Evolutionary conservation across 2,329 filamentous ascomycete species (phyloP), one percentile per base, ranked within the genome.

Genomic region (Phaeosphaeriaceae sp.): DNA sequence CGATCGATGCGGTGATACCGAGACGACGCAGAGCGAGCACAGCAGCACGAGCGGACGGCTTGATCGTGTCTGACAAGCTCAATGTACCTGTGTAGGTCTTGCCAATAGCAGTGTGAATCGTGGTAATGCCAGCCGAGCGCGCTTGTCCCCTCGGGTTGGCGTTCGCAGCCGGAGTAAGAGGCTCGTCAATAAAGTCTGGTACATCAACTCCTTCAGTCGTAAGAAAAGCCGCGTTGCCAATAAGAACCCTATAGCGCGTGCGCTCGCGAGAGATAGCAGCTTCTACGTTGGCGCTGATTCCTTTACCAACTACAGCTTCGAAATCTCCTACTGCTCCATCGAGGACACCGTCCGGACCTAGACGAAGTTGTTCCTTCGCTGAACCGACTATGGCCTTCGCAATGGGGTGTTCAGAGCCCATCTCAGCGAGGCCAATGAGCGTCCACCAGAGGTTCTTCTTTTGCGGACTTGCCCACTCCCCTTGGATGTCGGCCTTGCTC

Each of bases 321-420:
- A 99, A 98, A 33, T 96, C 90, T 54, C 91, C 92, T 41, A 96
- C 85, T 65, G 87, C 91, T 48, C 95, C 95, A 58, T 96, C 91
- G 31, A 98, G 85, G 19, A 88, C 86, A 7, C 86, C 89, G 57
- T 96, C 92, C 1, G 83, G 76, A 17, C 87, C 88, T 41, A 97
- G 77, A 3, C 88, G 88, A 9, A 97, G 87, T 73, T 94, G 87
- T 1, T 86, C 82, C 67, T 91, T 93, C 3, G 94, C 93, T 25
- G 88, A 88, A 1, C 80, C 79, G 6, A 96, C 82, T 51, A 98
- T 91, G 15, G 95, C 94, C 70, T 89, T 92, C n/a, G 93, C 95
- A 56, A 98, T 91, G 0, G 95, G 95, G 73, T 99, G 95, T 78
- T 99, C 95, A 71, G 92, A 97, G 64, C 92, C 91, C 86, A 93